A percentile compares a stretch with the other conserved stretches of the same genome.
Conservation (phyloP, 768 basidiomycete genomes). For the Peribolospora baueri region DNA sequence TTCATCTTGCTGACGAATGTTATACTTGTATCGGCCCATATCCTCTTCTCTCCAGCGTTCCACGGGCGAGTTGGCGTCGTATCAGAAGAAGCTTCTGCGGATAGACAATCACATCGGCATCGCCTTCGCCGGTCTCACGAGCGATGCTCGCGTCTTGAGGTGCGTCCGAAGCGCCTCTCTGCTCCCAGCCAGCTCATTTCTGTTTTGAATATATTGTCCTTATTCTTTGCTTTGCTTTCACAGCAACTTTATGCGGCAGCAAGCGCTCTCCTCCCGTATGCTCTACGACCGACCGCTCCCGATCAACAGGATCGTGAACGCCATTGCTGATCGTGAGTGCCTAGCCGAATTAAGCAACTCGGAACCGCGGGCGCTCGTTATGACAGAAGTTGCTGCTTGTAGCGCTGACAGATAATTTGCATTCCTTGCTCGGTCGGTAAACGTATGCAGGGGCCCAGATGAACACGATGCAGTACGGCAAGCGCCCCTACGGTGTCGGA, state of each 20-base stretch:
- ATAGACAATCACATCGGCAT: constrained; percentile 99
- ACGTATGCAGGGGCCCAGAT: constrained; percentile 62
- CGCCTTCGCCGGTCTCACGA: constrained; percentile 94
- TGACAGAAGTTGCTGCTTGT: neutral
- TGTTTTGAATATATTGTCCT: neutral
- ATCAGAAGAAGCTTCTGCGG: constrained; percentile 98
- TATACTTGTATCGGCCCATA: neutral
- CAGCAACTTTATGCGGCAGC: constrained; percentile 98
- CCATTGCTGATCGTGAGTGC: constrained; percentile 78
- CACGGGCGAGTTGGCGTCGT: constrained; percentile 91
- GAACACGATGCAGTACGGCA: constrained; percentile 95
- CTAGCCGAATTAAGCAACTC: neutral
- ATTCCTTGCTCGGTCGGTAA: neutral
- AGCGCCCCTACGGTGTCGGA: constrained; percentile 91
- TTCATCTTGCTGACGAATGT: neutral
- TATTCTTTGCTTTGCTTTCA: neutral
- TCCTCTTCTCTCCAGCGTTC: constrained; percentile 41
- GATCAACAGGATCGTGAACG: constrained; percentile 70
- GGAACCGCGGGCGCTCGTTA: neutral
- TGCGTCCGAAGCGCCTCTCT: constrained; percentile 19
- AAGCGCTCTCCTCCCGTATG: constrained; percentile 89
- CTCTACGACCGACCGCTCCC: constrained; percentile 83
- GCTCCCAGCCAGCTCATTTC: neutral
- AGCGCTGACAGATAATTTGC: neutral
- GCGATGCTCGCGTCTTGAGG: constrained; percentile 93